Percentiles rank a stretch among this genome's conserved stretches.
phyloP scores from a whole-genome alignment of 306 rosid genomes.

The Prunus kanzakura region DNA sequence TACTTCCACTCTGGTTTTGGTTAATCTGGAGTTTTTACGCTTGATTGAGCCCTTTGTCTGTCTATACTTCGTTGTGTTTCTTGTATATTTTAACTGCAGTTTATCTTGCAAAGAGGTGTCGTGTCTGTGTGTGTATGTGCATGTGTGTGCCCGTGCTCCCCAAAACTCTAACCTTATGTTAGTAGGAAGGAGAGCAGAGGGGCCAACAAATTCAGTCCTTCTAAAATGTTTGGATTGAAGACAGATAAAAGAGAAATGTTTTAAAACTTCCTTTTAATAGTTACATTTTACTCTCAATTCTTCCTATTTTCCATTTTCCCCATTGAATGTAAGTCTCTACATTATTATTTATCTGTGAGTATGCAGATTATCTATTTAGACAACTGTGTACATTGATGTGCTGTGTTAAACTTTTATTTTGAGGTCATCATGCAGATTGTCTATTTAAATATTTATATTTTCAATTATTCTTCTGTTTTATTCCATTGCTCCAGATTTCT shows the following conservation, averaged over 20 bases:
- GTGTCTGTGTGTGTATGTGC: neutral
- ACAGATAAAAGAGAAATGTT: neutral
- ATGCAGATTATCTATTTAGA: neutral
- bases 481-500: constrained; percentile 53
- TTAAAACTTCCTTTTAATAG: neutral
- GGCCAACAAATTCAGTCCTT: neutral
- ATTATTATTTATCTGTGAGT: neutral
- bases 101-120: neutral
- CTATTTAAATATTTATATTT: neutral
- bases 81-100: neutral
- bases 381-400: neutral
- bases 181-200: neutral
- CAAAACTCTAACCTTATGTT: neutral
- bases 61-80: neutral
- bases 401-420: neutral
- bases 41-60: neutral
- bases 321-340: neutral
- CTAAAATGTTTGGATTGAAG: neutral
- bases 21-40: neutral
- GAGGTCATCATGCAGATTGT: neutral
- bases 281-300: neutral
- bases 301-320: neutral
- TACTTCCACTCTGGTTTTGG: neutral
- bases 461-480: neutral
- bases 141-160: neutral